Conservation (phyloP, 495 filamentous ascomycete species). For the Thermochaetoides thermophila region DNA sequence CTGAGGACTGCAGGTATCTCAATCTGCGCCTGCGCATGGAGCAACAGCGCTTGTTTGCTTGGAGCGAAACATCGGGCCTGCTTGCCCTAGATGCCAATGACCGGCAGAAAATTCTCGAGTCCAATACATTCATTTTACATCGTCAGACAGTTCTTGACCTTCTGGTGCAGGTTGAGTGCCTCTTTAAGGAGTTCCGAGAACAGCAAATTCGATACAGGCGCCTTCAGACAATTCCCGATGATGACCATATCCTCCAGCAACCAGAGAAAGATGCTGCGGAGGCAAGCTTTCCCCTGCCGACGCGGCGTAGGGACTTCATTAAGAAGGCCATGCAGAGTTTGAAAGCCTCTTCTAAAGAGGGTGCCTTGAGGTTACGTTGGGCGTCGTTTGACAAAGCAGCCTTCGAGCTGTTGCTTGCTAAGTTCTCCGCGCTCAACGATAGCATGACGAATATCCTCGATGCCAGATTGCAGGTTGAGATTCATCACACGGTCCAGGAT, state of each 20-base stretch:
- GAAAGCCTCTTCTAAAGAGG: slow-evolving; percentile 17
- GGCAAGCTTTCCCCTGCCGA: slow-evolving; percentile 22
- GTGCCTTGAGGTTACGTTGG: slow-evolving; percentile 20
- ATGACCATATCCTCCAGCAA: slow-evolving; percentile 14
- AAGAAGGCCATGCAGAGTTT: slow-evolving; percentile 26
- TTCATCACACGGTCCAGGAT: slow-evolving; percentile 28
- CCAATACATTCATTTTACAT: slow-evolving; percentile 30
- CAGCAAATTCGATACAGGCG: slow-evolving; percentile 20
- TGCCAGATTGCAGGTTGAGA: slow-evolving; percentile 28
- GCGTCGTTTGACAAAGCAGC: slow-evolving; percentile 29
- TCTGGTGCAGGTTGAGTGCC: slow-evolving; percentile 28
- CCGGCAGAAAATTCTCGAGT: slow-evolving; percentile 20
- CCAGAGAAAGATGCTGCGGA: slow-evolving; percentile 25
- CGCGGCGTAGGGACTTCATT: slow-evolving; percentile 22
- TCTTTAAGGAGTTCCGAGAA: slow-evolving; percentile 31
- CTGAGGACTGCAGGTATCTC: slow-evolving; percentile 29
- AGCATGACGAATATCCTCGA: slow-evolving; percentile 32
- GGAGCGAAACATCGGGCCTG: slow-evolving; percentile 32
- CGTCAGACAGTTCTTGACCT: slow-evolving; percentile 29
- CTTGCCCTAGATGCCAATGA: slow-evolving; percentile 22
- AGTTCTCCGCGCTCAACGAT: slow-evolving; percentile 28
- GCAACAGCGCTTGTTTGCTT: slow-evolving; percentile 32
- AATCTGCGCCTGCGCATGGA: slow-evolving; percentile 30
- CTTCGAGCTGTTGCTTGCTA: slow-evolving; percentile 25
- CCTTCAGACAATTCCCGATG: slow-evolving; percentile 17